Evolutionary conservation across 805 yeast species (phyloP), one percentile per base, ranked within the genome.

Genomic region (Peterozyma xylosa): DNA sequence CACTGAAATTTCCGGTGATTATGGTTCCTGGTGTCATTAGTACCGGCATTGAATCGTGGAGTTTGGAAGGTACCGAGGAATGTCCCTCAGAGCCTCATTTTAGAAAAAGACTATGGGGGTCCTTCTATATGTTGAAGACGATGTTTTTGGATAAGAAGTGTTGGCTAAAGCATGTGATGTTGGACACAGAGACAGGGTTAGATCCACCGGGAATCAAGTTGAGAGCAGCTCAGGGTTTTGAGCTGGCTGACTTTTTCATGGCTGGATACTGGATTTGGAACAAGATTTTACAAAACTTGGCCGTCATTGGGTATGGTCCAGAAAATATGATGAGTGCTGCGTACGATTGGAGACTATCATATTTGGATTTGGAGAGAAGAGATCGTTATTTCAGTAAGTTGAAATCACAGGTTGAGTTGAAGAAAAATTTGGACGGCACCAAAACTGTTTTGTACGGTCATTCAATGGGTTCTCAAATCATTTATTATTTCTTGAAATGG

Each of bases 261-360:
- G 86, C 97, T 3, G 99, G 99, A 0, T 93, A 93, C 62, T 93
- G 99, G 99, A 87, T 93, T 55, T 93, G 99, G 99, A 88, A 87
- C 59, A 93, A 93, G 59, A 78, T 93, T 42, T 70, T 93, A n/a
- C 96, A 91, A 62, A 93, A 93, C 56, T 67, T 93, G 51, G 95
- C 96, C 2, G 97, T 87, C 1, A 77, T 93, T 48, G 96, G 97
- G 0, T 93, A 93, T 63, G 96, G 87, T 39, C 91, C 96, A 2
- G 83, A 87, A 53, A 86, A 76, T 54, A 89, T 93, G 97, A 58
- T 74, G 30, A 82, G 90, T 43, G 99, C 98, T 1, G 74, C 96
- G 1, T 93, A 93, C 61, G 99, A 93, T 61, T 93, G 99, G 99
- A 76, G 99, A 57, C 72, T 93, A 52, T 83, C 95, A 0, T 93